Conservation (phyloP, 352 stramenopile species). For the Aphanomyces cochlioides region DNA sequence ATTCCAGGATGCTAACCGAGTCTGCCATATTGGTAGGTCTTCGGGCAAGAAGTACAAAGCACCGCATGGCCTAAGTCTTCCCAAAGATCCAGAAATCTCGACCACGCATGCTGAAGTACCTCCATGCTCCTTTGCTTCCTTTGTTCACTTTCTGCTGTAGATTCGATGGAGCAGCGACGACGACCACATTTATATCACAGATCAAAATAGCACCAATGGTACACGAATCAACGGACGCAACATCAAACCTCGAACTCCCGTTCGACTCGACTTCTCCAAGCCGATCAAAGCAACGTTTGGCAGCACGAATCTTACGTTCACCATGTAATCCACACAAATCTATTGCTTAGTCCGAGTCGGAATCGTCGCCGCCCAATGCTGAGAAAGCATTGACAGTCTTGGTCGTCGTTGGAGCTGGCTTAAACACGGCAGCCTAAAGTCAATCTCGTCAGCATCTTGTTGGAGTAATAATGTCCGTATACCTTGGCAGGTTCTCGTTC, state of each 20-base stretch:
- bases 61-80: slow-evolving; percentile 66
- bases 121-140: neutral
- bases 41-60: slow-evolving; percentile 73
- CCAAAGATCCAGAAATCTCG: slow-evolving; percentile 75
- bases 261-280: slow-evolving; percentile 42
- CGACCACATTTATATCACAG: slow-evolving; percentile 60
- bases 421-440: slow-evolving; percentile 40
- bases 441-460: neutral
- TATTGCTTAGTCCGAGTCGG: slow-evolving; percentile 65
- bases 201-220: slow-evolving; percentile 81
- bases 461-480: slow-evolving; percentile 32
- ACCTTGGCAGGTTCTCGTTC: slow-evolving; percentile 33
- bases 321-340: slow-evolving; percentile 36
- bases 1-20: slow-evolving; percentile 42
- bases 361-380: slow-evolving; percentile 44
- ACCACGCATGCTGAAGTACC: slow-evolving; percentile 74
- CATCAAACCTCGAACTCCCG: slow-evolving; percentile 48
- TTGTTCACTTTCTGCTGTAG: neutral
- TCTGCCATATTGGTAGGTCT: slow-evolving; percentile 69
- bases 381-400: slow-evolving; percentile 68
- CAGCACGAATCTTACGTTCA: slow-evolving; percentile 50
- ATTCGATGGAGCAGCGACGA: slow-evolving; percentile 13
- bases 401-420: slow-evolving; percentile 45
- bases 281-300: slow-evolving; percentile 53
- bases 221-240: slow-evolving; percentile 57